Percentiles rank a stretch among this genome's conserved stretches.
Conservation (phyloP, 768 basidiomycete genomes). For the Boletus insuetus region DNA sequence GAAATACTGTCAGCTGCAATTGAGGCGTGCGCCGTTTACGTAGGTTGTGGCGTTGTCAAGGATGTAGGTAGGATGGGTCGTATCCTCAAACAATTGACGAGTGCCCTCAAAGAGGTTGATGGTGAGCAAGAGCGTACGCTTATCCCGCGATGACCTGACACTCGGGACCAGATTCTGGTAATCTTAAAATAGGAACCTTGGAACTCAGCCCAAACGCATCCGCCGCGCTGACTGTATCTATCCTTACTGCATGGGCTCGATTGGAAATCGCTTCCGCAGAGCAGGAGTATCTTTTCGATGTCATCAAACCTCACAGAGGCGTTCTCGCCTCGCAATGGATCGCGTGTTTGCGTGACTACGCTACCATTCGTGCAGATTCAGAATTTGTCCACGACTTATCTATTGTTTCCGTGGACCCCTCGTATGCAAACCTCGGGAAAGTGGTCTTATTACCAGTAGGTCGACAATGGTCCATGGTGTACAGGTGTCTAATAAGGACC, state of each 20-base stretch:
- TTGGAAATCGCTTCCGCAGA: constrained; percentile 73
- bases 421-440: constrained; percentile 84
- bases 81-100: constrained; percentile 84
- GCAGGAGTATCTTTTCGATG: constrained; percentile 74
- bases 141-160: constrained; percentile 5
- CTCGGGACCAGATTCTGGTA: constrained; percentile 64
- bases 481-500: not conserved
- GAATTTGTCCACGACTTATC: constrained; percentile 79
- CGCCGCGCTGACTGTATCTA: constrained; percentile 90
- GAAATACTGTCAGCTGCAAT: constrained; percentile 93
- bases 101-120: constrained; percentile 86
- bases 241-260: constrained; percentile 94
- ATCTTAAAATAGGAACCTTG: constrained; percentile 82
- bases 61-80: constrained; percentile 91
- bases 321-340: constrained; percentile 85
- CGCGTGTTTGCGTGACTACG: constrained; percentile 86
- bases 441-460: constrained; percentile 90
- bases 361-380: constrained; percentile 84
- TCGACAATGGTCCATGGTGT: constrained; percentile 3
- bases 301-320: constrained; percentile 76
- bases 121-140: constrained; percentile 42
- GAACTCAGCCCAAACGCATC: constrained; percentile 93
- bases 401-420: constrained; percentile 71
- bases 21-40: constrained; percentile 91
- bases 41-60: constrained; percentile 92